Evolutionary conservation across 257 asterid genomes (phyloP), one percentile per base, ranked within the genome.

Genomic region (Hygrophila difformis): DNA sequence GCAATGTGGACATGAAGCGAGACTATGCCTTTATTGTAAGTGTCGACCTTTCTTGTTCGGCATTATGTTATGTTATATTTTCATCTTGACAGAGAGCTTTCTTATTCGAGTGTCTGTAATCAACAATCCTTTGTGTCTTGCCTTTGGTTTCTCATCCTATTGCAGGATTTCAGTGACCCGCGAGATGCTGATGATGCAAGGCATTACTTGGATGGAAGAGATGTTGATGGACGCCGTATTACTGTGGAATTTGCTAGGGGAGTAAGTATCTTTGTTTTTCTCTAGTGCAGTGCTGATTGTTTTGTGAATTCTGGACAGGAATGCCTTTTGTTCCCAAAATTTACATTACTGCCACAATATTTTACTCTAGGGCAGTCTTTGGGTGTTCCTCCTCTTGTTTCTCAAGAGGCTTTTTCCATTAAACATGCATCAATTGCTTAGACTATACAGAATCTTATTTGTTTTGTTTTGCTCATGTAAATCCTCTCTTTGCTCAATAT

Each of bases 1-100:
- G 95, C 15, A 88, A 86, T 60, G 99, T 91, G 95, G 97, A 91
- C 71, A 82, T 91, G 99, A 91, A 86, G 87, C 93, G 84, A 63
- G 99, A 91, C 74, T 86, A 82, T 62, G 97, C 99, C 67, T 91
- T 91, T 45, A 93, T 89, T 54, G 98, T 89, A 85, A 55, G 98
- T 68, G 54, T 44, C 56, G 4, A 49, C 39, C 20, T 70, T 62
- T 59, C 44, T 31, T 20, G 18, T 53, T 26, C 12, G 10, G n/a
- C n/a, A n/a, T n/a, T n/a, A n/a, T n/a, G n/a, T n/a, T n/a, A n/a
- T n/a, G n/a, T n/a, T n/a, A n/a, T 26, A 43, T 15, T 40, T 13
- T 13, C 8, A 33, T 33, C 6, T 33, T 1, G 6, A 33, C 3
- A 9, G 10, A 33, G 10, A 5, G 37, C 37, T 33, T 5, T n/a